Evolutionary conservation across 345 rosid genomes (phyloP).

Genomic region (Aurinia saxatilis): DNA sequence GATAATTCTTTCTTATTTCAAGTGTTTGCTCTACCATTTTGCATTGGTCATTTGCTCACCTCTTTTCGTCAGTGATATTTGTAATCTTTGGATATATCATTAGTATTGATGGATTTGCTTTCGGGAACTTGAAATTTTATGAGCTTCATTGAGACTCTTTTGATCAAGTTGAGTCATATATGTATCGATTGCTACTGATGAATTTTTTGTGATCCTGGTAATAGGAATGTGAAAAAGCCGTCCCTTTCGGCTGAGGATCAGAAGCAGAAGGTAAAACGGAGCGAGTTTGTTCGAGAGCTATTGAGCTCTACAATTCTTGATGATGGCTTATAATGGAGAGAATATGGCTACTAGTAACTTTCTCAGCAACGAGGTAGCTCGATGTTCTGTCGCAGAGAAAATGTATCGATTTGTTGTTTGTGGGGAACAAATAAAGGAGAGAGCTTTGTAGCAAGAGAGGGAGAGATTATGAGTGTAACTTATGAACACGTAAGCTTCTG

Average conservation of each 20-base stretch:
- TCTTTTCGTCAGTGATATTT: neutral
- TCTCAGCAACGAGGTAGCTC: neutral
- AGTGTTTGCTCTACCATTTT: neutral
- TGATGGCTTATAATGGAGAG: conserved; percentile 39
- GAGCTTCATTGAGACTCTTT: neutral
- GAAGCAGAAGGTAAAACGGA: conserved; percentile 61
- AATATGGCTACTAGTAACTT: neutral
- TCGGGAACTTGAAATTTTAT: neutral
- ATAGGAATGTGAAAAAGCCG: conserved; percentile 42
- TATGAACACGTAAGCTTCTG: conserved; percentile 4
- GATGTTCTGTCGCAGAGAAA: neutral
- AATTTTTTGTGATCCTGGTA: conserved; percentile 6
- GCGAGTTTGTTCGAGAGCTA: conserved; percentile 59
- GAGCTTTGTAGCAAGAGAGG: neutral
- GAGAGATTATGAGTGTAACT: neutral
- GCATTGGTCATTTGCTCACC: neutral
- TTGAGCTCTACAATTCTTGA: conserved; percentile 57
- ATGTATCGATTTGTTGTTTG: neutral
- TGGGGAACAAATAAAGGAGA: conserved; percentile 8
- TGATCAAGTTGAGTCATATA: neutral
- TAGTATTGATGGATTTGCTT: neutral
- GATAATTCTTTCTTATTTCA: neutral
- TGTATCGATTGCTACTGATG: neutral
- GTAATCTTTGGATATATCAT: neutral
- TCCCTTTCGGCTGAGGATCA: conserved; percentile 72